Conservation (phyloP, 1,139 yeast species). For the Taphrina wiesneri region DNA sequence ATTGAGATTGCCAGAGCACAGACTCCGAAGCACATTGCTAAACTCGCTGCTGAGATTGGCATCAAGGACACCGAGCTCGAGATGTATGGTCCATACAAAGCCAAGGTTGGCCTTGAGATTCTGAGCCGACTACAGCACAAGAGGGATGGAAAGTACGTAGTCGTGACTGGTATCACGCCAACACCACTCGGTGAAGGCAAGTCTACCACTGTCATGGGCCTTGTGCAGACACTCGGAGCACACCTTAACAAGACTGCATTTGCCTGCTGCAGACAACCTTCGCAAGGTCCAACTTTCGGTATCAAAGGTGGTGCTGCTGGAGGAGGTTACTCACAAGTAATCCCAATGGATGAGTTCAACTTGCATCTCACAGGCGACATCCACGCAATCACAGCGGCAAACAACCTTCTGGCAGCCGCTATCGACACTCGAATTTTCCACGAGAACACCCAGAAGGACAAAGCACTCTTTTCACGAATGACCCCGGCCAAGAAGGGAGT, state of each 20-base stretch:
- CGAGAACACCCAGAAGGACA: conserved; percentile 89
- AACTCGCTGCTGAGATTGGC: conserved; percentile 83
- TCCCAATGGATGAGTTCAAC: conserved; percentile 99
- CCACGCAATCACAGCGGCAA: conserved; percentile 95
- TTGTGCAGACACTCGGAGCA: conserved; percentile 95
- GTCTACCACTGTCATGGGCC: conserved; percentile 94
- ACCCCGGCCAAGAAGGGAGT: conserved; percentile 84
- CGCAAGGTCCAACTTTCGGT: conserved; percentile 99
- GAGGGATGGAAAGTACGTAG: conserved; percentile 80
- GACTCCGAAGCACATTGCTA: conserved; percentile 77
- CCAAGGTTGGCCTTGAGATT: conserved; percentile 76
- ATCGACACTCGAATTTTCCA: conserved; percentile 98
- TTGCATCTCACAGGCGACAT: conserved; percentile 98
- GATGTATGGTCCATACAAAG: conserved; percentile 89
- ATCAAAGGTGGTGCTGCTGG: conserved; percentile 94
- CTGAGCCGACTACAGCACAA: conserved; percentile 70
- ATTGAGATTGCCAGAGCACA: conserved; percentile 89
- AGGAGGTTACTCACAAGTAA: conserved; percentile 97
- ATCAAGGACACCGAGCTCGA: conserved; percentile 80
- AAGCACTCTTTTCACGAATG: conserved; percentile 78
- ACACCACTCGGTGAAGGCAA: conserved; percentile 99
- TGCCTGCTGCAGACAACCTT: conserved; percentile 97
- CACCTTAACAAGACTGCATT: conserved; percentile 82
- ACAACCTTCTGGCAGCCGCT: conserved; percentile 94
- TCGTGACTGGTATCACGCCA: conserved; percentile 97